Evolutionary conservation across 805 yeast species (phyloP), one percentile per base, ranked within the genome.

Genomic region (Candida vaughaniae): DNA sequence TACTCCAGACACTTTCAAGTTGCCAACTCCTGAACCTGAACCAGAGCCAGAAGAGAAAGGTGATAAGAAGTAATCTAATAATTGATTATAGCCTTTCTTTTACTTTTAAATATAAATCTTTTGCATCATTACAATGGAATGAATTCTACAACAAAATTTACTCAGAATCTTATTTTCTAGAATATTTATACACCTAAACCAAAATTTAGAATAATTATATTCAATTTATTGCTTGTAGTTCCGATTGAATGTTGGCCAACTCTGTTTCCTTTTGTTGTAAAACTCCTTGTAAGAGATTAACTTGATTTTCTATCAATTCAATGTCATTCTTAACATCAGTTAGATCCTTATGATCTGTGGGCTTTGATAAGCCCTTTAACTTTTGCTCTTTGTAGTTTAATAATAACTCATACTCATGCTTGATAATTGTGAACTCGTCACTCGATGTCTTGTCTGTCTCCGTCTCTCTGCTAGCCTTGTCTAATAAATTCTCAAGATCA

Each of bases 1-100:
- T 48, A 79, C 91, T 16, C 95, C 95, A 5, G 89, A 81, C 45
- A 63, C 77, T 27, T 87, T 86, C 74, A 82, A 82, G 60, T 77
- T 87, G 54, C 95, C 95, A 35, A 73, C 80, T 33, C 95, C 95
- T 20, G 78, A 77, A 62, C 87, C 88, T 8, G 95, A 84, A 60
- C 80, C 84, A 23, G 56, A 57, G 46, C 53, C 55, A 38, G 64
- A 58, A 45, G 53, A 46, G 18, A 58, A 55, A 38, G 65, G 59
- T 31, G 58, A 63, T 50, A 66, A 67, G 54, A 56, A 62, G 51
- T 52, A 49, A 36, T n/a, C n/a, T n/a, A n/a, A n/a, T n/a, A n/a
- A 9, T 22, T 10, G 25, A 20, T n/a, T 15, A 35, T 19, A 23
- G 22, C 14, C 20, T 25, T 26, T 29, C 37, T 33, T 38, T 22